Evolutionary conservation across 345 rosid species (phyloP).

Genomic region (thale cress (Arabidopsis thaliana)): DNA sequence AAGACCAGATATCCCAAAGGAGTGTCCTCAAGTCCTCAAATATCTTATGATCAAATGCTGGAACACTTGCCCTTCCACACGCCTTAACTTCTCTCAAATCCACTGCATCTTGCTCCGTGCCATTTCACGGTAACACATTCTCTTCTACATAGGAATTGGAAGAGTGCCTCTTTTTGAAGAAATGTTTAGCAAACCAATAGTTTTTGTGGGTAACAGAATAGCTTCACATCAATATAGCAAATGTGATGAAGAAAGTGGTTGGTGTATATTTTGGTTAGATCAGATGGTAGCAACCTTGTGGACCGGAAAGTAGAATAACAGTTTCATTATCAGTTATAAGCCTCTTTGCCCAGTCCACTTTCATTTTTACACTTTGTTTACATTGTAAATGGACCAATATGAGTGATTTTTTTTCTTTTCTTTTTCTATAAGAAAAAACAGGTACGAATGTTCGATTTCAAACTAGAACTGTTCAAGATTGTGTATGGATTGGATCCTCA

Average conservation of each 20-base stretch:
- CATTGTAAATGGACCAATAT: constrained; percentile 13
- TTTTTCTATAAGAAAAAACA: background rate
- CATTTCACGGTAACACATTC: constrained; percentile 44
- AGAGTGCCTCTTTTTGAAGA: constrained; percentile 12
- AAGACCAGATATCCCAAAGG: constrained; percentile 95
- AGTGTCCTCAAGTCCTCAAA: constrained; percentile 77
- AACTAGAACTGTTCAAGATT: constrained; percentile 19
- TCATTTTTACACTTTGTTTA: constrained; percentile 13
- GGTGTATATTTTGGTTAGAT: constrained; percentile 19
- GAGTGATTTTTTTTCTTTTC: background rate
- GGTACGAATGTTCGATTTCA: background rate
- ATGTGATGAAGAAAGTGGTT: constrained; percentile 12
- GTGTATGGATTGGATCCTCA: background rate
- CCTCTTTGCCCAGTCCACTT: constrained; percentile 28
- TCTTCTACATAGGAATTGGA: constrained; percentile 8
- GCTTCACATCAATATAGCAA: constrained; percentile 3
- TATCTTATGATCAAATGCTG: constrained; percentile 89
- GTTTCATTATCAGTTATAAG: constrained; percentile 1
- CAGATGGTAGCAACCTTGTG: constrained; percentile 11
- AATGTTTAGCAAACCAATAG: constrained; percentile 13
- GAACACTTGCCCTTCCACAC: constrained; percentile 77
- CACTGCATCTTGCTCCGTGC: constrained; percentile 58
- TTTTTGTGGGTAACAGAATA: constrained; percentile 22
- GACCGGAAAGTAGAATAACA: background rate
- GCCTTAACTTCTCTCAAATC: constrained; percentile 80